Conservation (phyloP, 768 basidiomycete genomes). For the Mrakia blollopis region DNA sequence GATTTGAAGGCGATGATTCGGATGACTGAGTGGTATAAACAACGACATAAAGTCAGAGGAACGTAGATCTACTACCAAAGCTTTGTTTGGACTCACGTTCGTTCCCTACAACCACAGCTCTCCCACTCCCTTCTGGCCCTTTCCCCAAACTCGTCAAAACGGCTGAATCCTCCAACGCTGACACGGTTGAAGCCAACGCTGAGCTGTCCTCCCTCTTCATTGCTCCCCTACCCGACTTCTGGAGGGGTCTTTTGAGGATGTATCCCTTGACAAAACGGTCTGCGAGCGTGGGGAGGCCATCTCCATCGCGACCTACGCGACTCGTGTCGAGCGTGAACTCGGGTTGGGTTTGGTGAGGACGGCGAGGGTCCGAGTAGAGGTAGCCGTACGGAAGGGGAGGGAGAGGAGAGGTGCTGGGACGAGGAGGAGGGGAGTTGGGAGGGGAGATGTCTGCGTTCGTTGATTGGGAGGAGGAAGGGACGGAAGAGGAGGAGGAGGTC, state of each 20-base stretch:
- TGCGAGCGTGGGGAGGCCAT: not conserved
- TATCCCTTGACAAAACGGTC: constrained; percentile 16
- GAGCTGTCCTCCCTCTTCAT: not conserved
- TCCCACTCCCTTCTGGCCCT: constrained; percentile 25
- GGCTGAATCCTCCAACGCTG: constrained; percentile 1
- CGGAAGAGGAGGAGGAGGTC: not conserved
- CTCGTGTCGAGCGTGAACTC: constrained; percentile 8
- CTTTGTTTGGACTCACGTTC: constrained; percentile 14
- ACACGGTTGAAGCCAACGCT: not conserved
- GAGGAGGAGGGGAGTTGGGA: not conserved
- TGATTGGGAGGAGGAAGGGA: not conserved
- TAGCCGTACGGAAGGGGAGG: not conserved
- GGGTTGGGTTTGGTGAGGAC: not conserved
- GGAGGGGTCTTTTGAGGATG: not conserved
- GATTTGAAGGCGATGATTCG: constrained; percentile 19
- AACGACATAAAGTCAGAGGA: not conserved
- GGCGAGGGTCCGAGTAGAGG: constrained; percentile 15
- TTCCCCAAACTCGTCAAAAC: constrained; percentile 15
- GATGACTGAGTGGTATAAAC: not conserved
- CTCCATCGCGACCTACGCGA: constrained; percentile 14
- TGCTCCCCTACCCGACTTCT: not conserved
- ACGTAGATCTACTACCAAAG: not conserved
- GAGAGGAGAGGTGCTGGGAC: not conserved
- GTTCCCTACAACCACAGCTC: constrained; percentile 30
- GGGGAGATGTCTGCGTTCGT: not conserved